phyloP scores from a whole-genome alignment of 768 basidiomycete species.

The Amanita polypyramis region DNA sequence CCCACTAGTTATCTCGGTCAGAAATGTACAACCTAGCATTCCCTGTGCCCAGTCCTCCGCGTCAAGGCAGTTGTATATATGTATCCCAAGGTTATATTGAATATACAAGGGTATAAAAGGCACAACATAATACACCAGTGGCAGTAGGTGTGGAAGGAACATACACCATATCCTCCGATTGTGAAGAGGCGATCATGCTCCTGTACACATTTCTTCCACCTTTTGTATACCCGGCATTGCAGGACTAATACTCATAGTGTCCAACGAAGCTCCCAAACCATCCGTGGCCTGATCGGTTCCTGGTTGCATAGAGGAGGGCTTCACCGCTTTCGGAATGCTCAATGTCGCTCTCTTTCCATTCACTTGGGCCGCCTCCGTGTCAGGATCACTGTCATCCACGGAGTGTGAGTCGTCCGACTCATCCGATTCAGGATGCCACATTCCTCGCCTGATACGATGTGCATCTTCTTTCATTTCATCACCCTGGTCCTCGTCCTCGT shows the following conservation, averaged over 20 bases:
- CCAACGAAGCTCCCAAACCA: slow-evolving; percentile 57
- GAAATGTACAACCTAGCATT: too few relatives aligned
- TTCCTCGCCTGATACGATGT: slow-evolving; percentile 26
- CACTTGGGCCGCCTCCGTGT: slow-evolving; percentile 13
- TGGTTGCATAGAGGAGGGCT: background rate
- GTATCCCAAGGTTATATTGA: background rate
- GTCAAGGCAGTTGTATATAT: too few relatives aligned
- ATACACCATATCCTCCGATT: background rate
- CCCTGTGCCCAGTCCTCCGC: background rate
- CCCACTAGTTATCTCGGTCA: background rate
- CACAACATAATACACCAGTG: background rate
- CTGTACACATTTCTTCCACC: background rate
- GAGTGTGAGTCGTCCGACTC: slow-evolving; percentile 1
- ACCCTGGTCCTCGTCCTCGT: slow-evolving; percentile 34
- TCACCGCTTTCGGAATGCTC: slow-evolving; percentile 9
- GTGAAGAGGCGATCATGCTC: background rate
- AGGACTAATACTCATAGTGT: slow-evolving; percentile 82
- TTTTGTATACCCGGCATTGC: slow-evolving; percentile 8
- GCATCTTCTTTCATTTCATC: slow-evolving; percentile 55
- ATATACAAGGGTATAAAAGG: background rate
- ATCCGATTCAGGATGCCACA: background rate
- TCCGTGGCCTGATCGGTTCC: slow-evolving; percentile 26
- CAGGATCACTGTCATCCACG: slow-evolving; percentile 1
- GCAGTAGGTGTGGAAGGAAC: background rate
- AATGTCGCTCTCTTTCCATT: slow-evolving; percentile 11